Evolutionary conservation across 1,284 basidiomycete species (phyloP).

Genomic region (Lentinus polychrous): DNA sequence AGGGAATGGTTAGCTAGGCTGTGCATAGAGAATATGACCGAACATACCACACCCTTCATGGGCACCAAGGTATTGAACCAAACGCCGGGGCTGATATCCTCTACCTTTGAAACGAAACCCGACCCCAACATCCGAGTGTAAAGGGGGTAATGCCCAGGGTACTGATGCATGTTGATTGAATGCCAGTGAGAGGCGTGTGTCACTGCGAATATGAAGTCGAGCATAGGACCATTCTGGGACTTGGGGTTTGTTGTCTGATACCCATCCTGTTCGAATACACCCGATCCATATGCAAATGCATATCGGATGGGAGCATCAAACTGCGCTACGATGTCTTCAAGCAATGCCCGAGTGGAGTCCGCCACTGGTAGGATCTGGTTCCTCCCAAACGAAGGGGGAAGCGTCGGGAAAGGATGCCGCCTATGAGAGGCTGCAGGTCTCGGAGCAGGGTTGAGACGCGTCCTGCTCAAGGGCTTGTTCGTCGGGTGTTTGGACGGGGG

Average conservation of each 20-base stretch:
- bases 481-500: conserved; percentile 22
- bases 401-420: conserved; percentile 38
- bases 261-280: conserved; percentile 85
- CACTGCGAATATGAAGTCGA: conserved; percentile 95
- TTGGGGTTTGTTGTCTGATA: conserved; percentile 34
- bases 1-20: conserved; percentile 7
- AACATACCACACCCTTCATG: conserved; percentile 77
- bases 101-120: conserved; percentile 68
- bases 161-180: conserved; percentile 87
- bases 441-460: conserved; percentile 43
- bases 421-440: conserved; percentile 40
- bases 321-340: conserved; percentile 66
- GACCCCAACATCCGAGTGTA: conserved; percentile 79
- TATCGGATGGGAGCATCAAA: conserved; percentile 87
- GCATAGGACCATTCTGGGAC: conserved; percentile 58
- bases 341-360: conserved; percentile 68
- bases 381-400: conserved; percentile 70
- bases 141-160: conserved; percentile 86
- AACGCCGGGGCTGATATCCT: conserved; percentile 80
- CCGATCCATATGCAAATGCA: conserved; percentile 93
- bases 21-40: conserved; percentile 5
- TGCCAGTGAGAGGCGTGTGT: conserved; percentile 91
- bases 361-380: conserved; percentile 77
- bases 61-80: conserved; percentile 93
- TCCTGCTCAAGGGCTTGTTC: conserved; percentile 20